Base-by-base conservation (phyloP, 495 filamentous ascomycete genomes). In the Hypoxylon cercidicola region DNA sequence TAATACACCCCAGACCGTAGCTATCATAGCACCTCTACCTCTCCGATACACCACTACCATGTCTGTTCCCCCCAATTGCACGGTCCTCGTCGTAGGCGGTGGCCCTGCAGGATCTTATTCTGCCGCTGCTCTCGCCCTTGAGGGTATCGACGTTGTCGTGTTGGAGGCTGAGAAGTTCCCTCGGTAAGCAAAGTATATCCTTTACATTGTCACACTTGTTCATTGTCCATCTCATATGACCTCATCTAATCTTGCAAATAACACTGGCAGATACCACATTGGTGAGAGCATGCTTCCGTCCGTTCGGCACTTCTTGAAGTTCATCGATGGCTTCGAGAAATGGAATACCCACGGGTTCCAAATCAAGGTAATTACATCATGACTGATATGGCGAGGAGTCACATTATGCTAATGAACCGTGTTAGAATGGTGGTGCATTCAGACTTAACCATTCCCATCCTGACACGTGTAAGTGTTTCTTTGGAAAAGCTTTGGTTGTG, bases 221-320 rank as follows among this genome's bases (percentile, higher is more conserved):
- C 15, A 15, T 18, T n/a, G 16, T 44, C 28, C 18, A 23, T 21
- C 18, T 8, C 2, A 15, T 1, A n/a, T 19, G 18, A 21, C 18
- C 34, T 60, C 6, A 43, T 13, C 16, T 46, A 11, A 49, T 23
- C 47, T 3, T 39, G 10, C 21, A 32, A 39, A n/a, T 13, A 2
- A 13, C 9, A 25, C 45, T 11, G 37, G n/a, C 45, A 79, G 79
- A 60, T 82, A 82, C 47, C 78, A 82, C 58, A 64, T 81, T 56
- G 76, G 82, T 41, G 81, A 86, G 65, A 82, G 78, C 56, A 77
- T 84, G 76, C 69, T 85, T 10, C 64, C 82, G 0, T 86, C 82
- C 0, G 72, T 80, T 11, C 77, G 82, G 9, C 70, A 79, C 41
- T 81, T 82, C 21, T 56, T 86, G 0, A 66, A 72, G 5, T 85